These are phyloP conservation scores for Nigrograna mackinnonii DNA, from an alignment of 2,329 filamentous ascomycete species.

Conservation along the genomic window DNA sequence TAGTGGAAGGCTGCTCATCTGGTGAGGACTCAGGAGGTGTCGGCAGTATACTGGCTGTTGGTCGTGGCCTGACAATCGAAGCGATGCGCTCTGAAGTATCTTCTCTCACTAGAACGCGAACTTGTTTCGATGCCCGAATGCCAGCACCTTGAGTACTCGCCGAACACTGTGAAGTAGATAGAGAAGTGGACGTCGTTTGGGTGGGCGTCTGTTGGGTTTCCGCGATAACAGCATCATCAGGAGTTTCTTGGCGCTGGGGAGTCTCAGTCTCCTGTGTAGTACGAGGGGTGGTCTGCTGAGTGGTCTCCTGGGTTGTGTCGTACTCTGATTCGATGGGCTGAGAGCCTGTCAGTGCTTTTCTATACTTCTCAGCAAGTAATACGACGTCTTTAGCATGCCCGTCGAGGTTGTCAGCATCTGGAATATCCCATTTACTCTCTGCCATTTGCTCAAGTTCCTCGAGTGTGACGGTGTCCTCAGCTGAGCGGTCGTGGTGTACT, in stretches of 20 bases:
- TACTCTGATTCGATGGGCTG: constrained; percentile 20
- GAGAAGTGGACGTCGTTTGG: constrained; percentile 11
- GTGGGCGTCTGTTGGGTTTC: constrained; percentile 18
- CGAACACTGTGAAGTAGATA: constrained; percentile 15
- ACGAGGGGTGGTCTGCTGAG: constrained; percentile 17
- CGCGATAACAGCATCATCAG: constrained; percentile 15
- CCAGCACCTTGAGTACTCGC: constrained; percentile 25
- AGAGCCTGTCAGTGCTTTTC: constrained; percentile 12
- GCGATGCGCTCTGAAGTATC: constrained; percentile 19
- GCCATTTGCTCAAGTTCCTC: constrained; percentile 71
- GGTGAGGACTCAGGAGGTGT: background rate
- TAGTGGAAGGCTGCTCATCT: background rate
- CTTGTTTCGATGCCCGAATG: constrained; percentile 17
- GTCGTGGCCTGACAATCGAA: background rate
- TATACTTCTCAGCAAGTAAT: constrained; percentile 23
- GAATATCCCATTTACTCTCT: constrained; percentile 49
- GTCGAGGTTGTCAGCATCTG: constrained; percentile 25
- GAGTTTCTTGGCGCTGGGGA: background rate
- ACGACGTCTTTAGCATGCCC: constrained; percentile 36
- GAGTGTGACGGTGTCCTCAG: constrained; percentile 70
- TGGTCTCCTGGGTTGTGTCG: constrained; percentile 25
- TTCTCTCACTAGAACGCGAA: constrained; percentile 21
- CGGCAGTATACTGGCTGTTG: constrained; percentile 1
- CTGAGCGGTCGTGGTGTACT: constrained; percentile 75
- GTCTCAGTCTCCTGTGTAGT: constrained; percentile 8